phyloP scores from a whole-genome alignment of 805 yeast species.

The Lipomyces mesembrius region DNA sequence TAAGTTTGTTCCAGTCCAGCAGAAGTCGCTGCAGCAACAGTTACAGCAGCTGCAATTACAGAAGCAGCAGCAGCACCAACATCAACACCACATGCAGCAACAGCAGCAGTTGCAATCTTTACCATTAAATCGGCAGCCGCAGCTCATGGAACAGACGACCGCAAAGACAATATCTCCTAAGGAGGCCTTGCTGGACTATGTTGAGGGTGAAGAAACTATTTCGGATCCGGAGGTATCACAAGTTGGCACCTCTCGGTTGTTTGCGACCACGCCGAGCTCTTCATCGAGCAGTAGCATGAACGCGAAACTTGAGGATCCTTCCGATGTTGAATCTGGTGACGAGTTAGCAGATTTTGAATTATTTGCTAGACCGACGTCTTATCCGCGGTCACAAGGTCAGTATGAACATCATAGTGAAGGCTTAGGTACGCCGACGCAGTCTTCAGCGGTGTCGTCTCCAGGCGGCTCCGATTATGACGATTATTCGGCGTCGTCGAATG shows the following conservation, averaged over 20 bases:
- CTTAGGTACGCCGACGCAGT: slow-evolving; percentile 15
- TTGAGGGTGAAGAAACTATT: slow-evolving; percentile 10
- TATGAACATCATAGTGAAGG: background rate
- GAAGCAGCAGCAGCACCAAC: slow-evolving; percentile 26
- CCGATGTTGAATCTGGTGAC: slow-evolving; percentile 24
- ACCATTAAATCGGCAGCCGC: slow-evolving; percentile 3
- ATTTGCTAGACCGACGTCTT: slow-evolving; percentile 14
- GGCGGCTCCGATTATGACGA: slow-evolving; percentile 16
- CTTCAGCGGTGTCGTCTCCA: slow-evolving; percentile 26
- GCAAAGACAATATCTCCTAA: slow-evolving; percentile 34
- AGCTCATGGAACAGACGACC: slow-evolving; percentile 15
- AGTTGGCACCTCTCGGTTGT: slow-evolving; percentile 14
- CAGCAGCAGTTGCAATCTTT: slow-evolving; percentile 1
- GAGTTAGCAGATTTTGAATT: slow-evolving; percentile 20
- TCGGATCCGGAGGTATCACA: slow-evolving; percentile 1
- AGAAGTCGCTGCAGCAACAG: slow-evolving; percentile 23
- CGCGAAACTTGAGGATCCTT: slow-evolving; percentile 9
- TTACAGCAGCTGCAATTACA: slow-evolving; percentile 32
- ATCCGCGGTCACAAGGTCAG: slow-evolving; percentile 14
- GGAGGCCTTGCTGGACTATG: slow-evolving; percentile 32
- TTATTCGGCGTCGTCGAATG: slow-evolving; percentile 16
- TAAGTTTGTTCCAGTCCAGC: slow-evolving; percentile 18
- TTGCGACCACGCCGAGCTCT: slow-evolving; percentile 29
- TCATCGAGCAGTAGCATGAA: slow-evolving; percentile 23
- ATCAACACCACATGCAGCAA: slow-evolving; percentile 23